These are phyloP conservation scores for Thymus quinquecostatus DNA, from an alignment of 257 asterid genomes.

Conservation along the genomic window DNA sequence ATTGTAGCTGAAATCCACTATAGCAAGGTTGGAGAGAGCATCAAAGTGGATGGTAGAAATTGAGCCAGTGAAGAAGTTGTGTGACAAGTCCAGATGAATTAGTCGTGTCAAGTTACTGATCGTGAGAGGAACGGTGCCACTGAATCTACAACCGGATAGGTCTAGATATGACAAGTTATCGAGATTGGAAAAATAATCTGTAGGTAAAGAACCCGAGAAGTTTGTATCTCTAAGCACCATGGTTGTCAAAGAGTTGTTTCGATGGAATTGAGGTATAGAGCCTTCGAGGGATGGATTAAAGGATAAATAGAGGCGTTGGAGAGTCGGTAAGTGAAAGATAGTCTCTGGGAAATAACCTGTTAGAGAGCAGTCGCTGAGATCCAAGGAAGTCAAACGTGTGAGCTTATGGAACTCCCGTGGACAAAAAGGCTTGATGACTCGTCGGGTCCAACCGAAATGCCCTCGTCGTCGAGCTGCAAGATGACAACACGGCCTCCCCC, in stretches of 20 bases:
- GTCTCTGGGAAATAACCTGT: not conserved
- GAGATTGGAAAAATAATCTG: conserved; percentile 40
- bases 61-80: too few relatives aligned
- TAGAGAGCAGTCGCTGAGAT: not conserved
- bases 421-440: conserved; percentile 6
- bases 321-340: conserved; percentile 38
- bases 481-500: conserved; percentile 32
- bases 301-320: conserved; percentile 36
- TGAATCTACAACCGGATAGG: conserved; percentile 37
- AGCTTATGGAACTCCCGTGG: not conserved
- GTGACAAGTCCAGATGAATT: too few relatives aligned
- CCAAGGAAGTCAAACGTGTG: not conserved
- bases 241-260: conserved; percentile 22
- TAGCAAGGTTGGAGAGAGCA: not conserved
- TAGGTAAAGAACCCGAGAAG: conserved; percentile 41
- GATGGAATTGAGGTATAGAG: conserved; percentile 28
- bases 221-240: conserved; percentile 32
- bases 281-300: conserved; percentile 30
- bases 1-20: too few relatives aligned
- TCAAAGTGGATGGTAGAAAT: conserved; percentile 25
- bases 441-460: not conserved
- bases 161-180: conserved; percentile 31
- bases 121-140: not conserved
- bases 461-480: conserved; percentile 29
- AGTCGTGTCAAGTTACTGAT: not conserved